Evolutionary conservation across 2,329 filamentous ascomycete species (phyloP), one percentile per base, ranked within the genome.

Genomic region (Chaetomiaceae sp.): DNA sequence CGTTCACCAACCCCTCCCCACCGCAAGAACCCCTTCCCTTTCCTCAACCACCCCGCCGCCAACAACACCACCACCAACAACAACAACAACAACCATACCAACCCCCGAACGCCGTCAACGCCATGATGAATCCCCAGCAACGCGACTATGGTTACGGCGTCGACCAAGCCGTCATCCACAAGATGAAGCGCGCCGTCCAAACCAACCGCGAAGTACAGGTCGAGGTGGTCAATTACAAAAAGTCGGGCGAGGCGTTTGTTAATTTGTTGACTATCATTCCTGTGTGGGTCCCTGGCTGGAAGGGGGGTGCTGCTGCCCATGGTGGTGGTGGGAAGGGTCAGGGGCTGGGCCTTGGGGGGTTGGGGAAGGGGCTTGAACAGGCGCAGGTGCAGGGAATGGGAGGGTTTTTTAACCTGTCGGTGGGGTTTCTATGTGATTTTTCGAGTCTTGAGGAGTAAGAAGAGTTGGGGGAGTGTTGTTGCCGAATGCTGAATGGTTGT

Each of bases 211-310:
- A 82, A 61, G 60, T 79, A 5, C 73, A 77, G 48, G 58, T 77
- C 4, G 62, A 71, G 31, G 65, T 95, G 13, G 83, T 85, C 64
- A 95, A 95, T 64, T 95, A 91, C 65, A 82, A 86, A 56, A 87
- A 89, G 69, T 83, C 87, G 44, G 89, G 90, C 0, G 79, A 88
- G 59, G 76, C 77, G 0, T 95, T 95, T 63, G 85, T 85, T 73
- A 95, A 95, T 60, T 65, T 91, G 12, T 73, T 95, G 46, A 89
- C 86, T n/a, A 89, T 95, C 74, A 87, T 95, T 47, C 89, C 89
- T 0, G 81, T 95, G 30, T 71, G 73, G 2, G 86, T 83, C 8
- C 2, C n/a, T n/a, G n/a, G n/a, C n/a, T n/a, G n/a, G n/a, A n/a
- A n/a, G n/a, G n/a, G n/a, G n/a, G n/a, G n/a, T n/a, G n/a, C n/a